These are phyloP conservation scores for Quillaja saponaria DNA, from an alignment of 306 rosid species.

Conservation along the genomic window DNA sequence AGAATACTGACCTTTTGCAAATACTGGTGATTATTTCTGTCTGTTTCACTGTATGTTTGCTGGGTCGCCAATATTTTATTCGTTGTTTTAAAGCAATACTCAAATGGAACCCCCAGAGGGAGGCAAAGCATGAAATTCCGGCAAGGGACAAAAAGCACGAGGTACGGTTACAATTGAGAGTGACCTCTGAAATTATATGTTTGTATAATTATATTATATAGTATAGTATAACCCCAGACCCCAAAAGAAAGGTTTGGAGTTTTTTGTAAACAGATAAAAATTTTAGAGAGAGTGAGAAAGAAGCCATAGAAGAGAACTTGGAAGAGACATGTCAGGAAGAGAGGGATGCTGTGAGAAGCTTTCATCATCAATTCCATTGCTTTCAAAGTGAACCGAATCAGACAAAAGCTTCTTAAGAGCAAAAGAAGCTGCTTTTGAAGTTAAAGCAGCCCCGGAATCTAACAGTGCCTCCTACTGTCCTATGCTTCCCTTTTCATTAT, in stretches of 20 bases:
- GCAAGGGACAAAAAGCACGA: conserved; percentile 81
- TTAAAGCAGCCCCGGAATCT: conserved; percentile 80
- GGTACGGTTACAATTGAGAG: conserved; percentile 62
- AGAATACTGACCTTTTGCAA: conserved; percentile 27
- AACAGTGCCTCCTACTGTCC: conserved; percentile 53
- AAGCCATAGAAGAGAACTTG: conserved; percentile 11
- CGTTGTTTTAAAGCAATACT: conserved; percentile 44
- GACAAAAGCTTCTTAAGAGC: conserved; percentile 77
- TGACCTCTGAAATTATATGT: conserved; percentile 41
- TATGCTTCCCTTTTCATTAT: conserved; percentile 66
- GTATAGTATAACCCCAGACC: conserved; percentile 31
- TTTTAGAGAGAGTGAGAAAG: conserved; percentile 10
- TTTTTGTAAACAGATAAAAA: conserved; percentile 42
- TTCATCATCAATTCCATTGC: conserved; percentile 69
- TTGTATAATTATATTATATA: conserved; percentile 1
- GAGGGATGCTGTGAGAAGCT: conserved; percentile 47
- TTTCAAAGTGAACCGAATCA: conserved; percentile 79
- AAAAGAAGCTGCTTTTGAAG: conserved; percentile 69
- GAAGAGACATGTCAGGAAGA: conserved; percentile 50
- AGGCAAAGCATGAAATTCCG: conserved; percentile 86
- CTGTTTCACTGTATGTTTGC: conserved; percentile 40
- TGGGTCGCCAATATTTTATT: conserved; percentile 43
- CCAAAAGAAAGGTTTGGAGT: conserved; percentile 38
- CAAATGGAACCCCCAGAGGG: conserved; percentile 64
- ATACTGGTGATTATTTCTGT: conserved; percentile 35